Evolutionary conservation across 1,284 basidiomycete genomes (phyloP).

Genomic region (Neolentinus lepideus): DNA sequence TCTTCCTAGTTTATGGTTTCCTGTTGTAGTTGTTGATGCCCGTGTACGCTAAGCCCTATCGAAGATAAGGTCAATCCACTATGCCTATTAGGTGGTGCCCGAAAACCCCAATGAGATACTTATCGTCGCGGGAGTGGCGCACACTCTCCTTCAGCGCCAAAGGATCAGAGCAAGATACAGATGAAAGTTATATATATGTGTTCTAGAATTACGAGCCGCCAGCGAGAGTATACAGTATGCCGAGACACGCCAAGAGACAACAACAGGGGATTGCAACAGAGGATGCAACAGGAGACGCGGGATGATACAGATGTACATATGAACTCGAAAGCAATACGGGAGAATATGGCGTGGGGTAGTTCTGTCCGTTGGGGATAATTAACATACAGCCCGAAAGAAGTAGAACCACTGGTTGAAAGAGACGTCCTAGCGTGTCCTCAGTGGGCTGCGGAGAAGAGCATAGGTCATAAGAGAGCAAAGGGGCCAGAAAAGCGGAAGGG

Average conservation of each 20-base stretch:
- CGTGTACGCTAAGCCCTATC: too few relatives aligned
- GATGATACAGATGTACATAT: slow-evolving; percentile 1
- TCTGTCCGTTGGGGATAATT: background rate
- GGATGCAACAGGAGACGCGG: background rate
- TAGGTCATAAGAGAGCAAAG: background rate
- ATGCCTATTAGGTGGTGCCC: background rate
- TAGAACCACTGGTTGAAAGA: background rate
- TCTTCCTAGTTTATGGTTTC: too few relatives aligned
- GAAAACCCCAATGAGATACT: background rate
- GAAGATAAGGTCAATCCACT: background rate
- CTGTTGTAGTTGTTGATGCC: too few relatives aligned
- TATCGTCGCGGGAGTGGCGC: too few relatives aligned
- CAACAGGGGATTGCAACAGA: background rate
- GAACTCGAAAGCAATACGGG: background rate
- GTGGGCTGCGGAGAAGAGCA: background rate
- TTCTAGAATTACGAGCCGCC: background rate
- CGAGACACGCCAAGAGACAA: background rate
- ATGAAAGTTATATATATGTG: background rate
- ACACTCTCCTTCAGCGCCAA: background rate
- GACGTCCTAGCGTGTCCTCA: background rate
- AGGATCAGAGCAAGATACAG: too few relatives aligned
- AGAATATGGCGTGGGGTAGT: background rate
- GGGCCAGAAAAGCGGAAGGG: background rate
- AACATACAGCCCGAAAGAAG: background rate
- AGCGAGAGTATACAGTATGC: background rate